A percentile compares a stretch with the other conserved stretches of the same genome.
Conservation (phyloP, 768 basidiomycete species). For the Rhizopogon roseolus region DNA sequence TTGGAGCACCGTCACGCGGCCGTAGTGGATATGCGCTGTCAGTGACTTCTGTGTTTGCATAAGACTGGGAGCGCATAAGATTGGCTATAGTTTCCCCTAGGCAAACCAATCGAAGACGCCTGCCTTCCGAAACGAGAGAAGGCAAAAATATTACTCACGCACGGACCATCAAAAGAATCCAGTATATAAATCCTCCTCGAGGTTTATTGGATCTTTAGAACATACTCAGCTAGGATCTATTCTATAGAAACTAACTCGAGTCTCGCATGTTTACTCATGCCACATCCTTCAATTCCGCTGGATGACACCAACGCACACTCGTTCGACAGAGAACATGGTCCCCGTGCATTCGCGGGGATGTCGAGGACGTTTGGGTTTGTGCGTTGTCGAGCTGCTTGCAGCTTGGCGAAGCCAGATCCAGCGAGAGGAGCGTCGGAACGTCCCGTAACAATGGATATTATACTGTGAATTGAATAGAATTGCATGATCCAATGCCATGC, state of each 20-base stretch:
- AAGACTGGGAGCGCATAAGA: too few species aligned
- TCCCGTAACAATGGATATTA: background rate
- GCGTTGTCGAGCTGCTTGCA: slow-evolving; percentile 15
- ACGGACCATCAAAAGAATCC: slow-evolving; percentile 27
- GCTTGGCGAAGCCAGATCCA: slow-evolving; percentile 20
- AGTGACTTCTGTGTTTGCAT: too few species aligned
- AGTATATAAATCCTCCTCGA: background rate
- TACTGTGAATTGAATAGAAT: too few species aligned
- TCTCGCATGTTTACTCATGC: slow-evolving; percentile 42
- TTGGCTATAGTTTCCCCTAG: too few species aligned
- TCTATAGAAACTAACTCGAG: too few species aligned
- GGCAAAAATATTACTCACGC: slow-evolving; percentile 8
- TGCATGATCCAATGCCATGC: too few species aligned
- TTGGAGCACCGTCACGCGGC: too few species aligned
- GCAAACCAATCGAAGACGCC: too few species aligned
- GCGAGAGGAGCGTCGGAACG: slow-evolving; percentile 34
- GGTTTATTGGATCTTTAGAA: slow-evolving; percentile 28
- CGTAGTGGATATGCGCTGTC: too few species aligned
- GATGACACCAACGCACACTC: slow-evolving; percentile 33
- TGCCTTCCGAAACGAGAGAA: too few species aligned
- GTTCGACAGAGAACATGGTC: slow-evolving; percentile 36
- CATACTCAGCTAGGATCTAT: too few species aligned
- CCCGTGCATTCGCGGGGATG: slow-evolving; percentile 10
- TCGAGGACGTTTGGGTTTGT: slow-evolving; percentile 35
- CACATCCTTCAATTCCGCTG: slow-evolving; percentile 36